Base-by-base conservation (phyloP, 2,329 filamentous ascomycete species). In the Paecilomyces sp. region DNA sequence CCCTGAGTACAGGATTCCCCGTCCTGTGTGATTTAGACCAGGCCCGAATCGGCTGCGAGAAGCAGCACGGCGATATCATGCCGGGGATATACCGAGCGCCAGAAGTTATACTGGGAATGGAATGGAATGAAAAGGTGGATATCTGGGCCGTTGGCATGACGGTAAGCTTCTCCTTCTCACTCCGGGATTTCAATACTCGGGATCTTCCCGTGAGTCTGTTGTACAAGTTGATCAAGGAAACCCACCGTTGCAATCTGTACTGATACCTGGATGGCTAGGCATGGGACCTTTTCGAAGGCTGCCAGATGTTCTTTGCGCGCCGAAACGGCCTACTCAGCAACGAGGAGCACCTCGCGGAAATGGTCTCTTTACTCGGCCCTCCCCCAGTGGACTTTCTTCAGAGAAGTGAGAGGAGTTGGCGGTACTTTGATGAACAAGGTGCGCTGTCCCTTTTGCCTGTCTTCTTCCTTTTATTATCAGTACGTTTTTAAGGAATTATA, bases 21-120 rank as follows among this genome's bases (percentile, higher is more conserved):
- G 69, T 80, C 0, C 68, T 80, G 1, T 77, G 78, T 59, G 80
- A 82, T 63, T 76, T 82, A 54, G 79, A 79, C 22, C 74, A 77
- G 0, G 78, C 76, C 12, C 71, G 77, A 15, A 0, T 53, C 1
- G 75, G 75, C 2, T 70, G 74, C 12, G 53, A 54, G n/a, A 69
- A 72, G 55, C 73, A 77, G 57, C 41, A 51, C 15, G 62, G 61
- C 0, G 59, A 59, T 4, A 63, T 65, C 9, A 66, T 65, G 64
- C 66, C 65, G 22, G 53, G 54, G 57, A 54, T 64, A 28, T 68
- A 68, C 28, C 57, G 66, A 9, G 63, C 65, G 3, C 65, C 63
- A 22, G 67, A 82, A 63, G 76, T 81, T 7, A 77, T 81, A 3
- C 61, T 82, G 1, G 63, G 69, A 60, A 68, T 70, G 3, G 65